Base-by-base conservation (phyloP, 352 stramenopile genomes). In the Pythium grandisporangium region DNA sequence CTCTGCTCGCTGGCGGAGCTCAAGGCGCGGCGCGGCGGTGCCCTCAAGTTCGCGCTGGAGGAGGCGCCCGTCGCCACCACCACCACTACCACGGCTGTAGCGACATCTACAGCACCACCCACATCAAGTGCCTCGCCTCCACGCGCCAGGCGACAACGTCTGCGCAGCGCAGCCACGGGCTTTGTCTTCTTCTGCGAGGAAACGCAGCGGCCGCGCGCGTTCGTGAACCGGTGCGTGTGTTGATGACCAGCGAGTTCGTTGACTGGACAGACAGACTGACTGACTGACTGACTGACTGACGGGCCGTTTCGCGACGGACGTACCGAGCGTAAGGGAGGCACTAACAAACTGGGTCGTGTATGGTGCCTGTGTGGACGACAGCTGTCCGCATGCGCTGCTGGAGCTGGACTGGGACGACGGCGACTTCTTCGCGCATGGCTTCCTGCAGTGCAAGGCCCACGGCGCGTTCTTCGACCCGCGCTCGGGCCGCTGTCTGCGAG, bases 361-460 rank as follows among this genome's bases (percentile, higher is more conserved):
- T 17, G 12, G 7, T 38, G 33, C 8, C 12, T 38, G 7, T 20
- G 33, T 17, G 8, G 10, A 10, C 7, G 33, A 20, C 11, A 81
- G 69, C 36, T 85, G 74, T 44, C 69, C 74, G 6, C 72, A 91
- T 40, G 75, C 77, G 32, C 54, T 67, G 43, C 50, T 88, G 45
- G 74, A 91, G 55, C 53, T 91, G 37, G 74, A 91, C 46, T 51
- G 84, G 37, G 72, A 87, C 53, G 78, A 88, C 62, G 73, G 66
- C 54, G 74, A 88, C 47, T 91, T 91, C 48, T 84, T 88, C 52
- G 69, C 55, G 41, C 66, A 85, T 56, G 74, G 74, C 11, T 85
- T 88, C 42, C 55, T 91, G 33, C 70, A 84, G 45, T 91, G 77
- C 66, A 91, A 91, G 45, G 72, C 61, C 2, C 77, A 91, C 50